Percentiles rank a stretch among this genome's conserved stretches.
Conservation (phyloP, 2,329 filamentous ascomycete species). For the Apiospora koreana region DNA sequence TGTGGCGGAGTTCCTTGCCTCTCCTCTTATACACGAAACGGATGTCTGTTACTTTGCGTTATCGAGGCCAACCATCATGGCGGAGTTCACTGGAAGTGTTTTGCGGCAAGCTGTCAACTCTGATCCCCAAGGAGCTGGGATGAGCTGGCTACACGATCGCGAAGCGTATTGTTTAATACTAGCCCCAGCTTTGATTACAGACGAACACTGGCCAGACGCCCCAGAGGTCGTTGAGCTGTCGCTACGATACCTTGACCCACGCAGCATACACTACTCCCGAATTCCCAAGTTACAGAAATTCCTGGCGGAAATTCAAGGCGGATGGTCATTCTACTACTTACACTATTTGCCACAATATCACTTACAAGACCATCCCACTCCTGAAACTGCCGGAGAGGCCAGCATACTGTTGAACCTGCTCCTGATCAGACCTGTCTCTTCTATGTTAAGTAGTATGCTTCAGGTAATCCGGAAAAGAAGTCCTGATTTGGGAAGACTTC, state of each 20-base stretch:
- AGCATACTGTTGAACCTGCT: neutral
- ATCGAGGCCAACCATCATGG: neutral
- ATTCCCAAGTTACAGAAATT: neutral
- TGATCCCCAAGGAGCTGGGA: neutral
- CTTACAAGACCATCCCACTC: neutral
- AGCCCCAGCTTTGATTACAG: neutral
- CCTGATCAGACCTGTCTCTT: neutral
- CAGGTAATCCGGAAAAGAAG: neutral
- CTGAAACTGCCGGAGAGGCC: neutral
- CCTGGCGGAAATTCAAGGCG: too few relatives aligned
- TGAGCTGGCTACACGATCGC: constrained; percentile 8
- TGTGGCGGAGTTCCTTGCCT: constrained; percentile 19
- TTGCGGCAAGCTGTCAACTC: neutral
- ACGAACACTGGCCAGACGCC: neutral
- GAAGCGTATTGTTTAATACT: constrained; percentile 16
- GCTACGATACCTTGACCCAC: neutral
- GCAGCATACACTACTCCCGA: neutral
- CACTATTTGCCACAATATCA: neutral
- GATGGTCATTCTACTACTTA: neutral
- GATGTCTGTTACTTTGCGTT: constrained; percentile 3
- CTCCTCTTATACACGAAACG: neutral
- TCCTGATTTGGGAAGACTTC: neutral
- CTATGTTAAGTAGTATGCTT: too few relatives aligned
- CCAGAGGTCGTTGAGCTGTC: neutral
- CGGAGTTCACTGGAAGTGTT: neutral